Base-by-base conservation (phyloP, 1,139 yeast species). In the Saccharomycopsis hybrid region DNA sequence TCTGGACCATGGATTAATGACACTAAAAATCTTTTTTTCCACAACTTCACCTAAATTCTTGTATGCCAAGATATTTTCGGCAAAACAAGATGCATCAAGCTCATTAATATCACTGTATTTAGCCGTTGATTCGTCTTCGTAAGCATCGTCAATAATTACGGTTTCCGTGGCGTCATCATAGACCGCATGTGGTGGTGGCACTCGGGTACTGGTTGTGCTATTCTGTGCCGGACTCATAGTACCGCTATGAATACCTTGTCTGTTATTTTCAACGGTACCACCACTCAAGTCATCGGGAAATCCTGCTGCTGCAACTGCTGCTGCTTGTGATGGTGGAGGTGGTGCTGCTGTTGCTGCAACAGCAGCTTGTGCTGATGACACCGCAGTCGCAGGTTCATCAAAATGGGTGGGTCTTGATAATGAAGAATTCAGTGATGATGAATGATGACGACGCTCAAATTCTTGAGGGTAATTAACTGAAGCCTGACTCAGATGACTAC, bases 31-130 rank as follows among this genome's bases (percentile, higher is more conserved):
- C 50, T 70, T 66, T 56, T 73, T 77, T 43, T 71, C 70, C 62
- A 80, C 89, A 13, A 88, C 77, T 9, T 79, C 73, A 55, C 80
- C 82, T 27, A 90, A 80, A 55, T 87, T 95, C 58, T 87, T 87
- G 58, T 88, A 96, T 59, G 87, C 89, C 73, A 90, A 74, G 48
- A 89, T 75, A 50, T 85, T 75, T 60, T 92, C 97, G 1, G 95
- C 96, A 59, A 92, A 78, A 0, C 90, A 78, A 53, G 78, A 44
- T 9, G 47, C 40, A 39, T 44, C 48, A 18, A 50, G 40, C 24
- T 52, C 55, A 32, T 44, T 38, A 9, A 48, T 73, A 53, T 81
- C 81, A 56, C 80, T 84, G 55, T 28, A 41, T 27, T 35, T 33
- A 2, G 39, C 37, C 11, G 29, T 7, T 5, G 18, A 36, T 24